These are phyloP conservation scores for Sungouiozyma intestinalis DNA, from an alignment of 805 yeast species.

Conservation along the genomic window DNA sequence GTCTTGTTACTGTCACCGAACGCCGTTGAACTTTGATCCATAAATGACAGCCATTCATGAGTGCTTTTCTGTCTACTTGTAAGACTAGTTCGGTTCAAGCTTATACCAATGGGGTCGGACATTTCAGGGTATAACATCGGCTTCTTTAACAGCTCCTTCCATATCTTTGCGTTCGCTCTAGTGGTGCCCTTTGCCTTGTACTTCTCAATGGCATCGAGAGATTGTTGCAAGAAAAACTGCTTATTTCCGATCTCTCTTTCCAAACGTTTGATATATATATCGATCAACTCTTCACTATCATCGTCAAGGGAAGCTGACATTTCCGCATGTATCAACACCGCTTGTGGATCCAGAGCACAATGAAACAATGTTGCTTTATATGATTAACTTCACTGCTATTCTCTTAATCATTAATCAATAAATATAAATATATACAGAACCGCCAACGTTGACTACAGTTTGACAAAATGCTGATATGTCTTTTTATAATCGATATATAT, in stretches of 20 bases:
- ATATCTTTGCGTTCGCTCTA: conserved; percentile 5
- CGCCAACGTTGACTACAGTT: too few species aligned
- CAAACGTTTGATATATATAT: conserved; percentile 13
- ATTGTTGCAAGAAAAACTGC: conserved; percentile 18
- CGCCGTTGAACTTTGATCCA: not conserved
- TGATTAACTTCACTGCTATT: too few species aligned
- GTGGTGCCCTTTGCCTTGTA: conserved; percentile 4
- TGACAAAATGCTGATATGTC: too few species aligned
- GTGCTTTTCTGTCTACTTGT: conserved; percentile 12
- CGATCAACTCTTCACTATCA: conserved; percentile 5
- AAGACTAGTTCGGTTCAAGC: conserved; percentile 13
- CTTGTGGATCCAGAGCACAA: too few species aligned
- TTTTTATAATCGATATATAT: too few species aligned
- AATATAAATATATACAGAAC: too few species aligned
- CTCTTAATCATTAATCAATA: too few species aligned
- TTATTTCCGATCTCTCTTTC: conserved; percentile 21
- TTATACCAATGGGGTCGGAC: conserved; percentile 26
- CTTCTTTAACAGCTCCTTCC: conserved; percentile 15
- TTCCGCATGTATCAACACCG: too few species aligned
- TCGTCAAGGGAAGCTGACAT: not conserved
- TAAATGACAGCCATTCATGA: conserved; percentile 7
- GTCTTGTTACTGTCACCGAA: not conserved
- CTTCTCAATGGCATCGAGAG: conserved; percentile 11
- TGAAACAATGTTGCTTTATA: too few species aligned
- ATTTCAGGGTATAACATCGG: conserved; percentile 24